Evolutionary conservation across 768 basidiomycete genomes (phyloP).

Genomic region (Crucibulum laeve): DNA sequence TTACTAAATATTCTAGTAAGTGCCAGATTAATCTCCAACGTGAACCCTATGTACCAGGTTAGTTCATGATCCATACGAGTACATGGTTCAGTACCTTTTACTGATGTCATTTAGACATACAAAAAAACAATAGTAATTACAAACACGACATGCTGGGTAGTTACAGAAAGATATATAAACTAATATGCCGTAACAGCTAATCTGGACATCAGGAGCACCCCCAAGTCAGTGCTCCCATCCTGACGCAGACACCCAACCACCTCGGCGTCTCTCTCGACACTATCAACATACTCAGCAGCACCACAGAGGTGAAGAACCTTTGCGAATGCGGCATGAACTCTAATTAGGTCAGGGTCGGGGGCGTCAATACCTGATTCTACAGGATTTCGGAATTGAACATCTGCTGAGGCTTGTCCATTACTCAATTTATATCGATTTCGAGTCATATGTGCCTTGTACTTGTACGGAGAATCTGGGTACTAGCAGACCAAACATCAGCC

Average conservation of each 20-base stretch:
- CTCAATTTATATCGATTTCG: not conserved
- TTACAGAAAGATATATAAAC: not conserved
- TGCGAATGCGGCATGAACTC: constrained; percentile 15
- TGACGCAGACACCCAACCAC: constrained; percentile 1
- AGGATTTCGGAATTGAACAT: constrained; percentile 11
- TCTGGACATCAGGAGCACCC: constrained; percentile 6
- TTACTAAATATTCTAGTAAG: no score
- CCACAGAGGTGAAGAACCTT: constrained; percentile 12
- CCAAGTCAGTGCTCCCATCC: constrained; percentile 9
- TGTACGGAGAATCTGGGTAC: constrained; percentile 11
- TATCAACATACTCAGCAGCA: constrained; percentile 11
- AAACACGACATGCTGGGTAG: no score
- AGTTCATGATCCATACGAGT: no score
- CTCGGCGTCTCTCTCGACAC: constrained; percentile 3
- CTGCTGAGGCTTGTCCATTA: constrained; percentile 1
- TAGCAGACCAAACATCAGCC: constrained; percentile 5
- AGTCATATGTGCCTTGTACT: constrained; percentile 10
- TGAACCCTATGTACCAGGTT: no score
- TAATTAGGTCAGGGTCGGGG: constrained; percentile 12
- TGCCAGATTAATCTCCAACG: no score
- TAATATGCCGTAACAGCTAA: not conserved
- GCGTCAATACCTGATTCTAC: constrained; percentile 5
- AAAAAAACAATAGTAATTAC: no score
- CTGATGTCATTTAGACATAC: no score
- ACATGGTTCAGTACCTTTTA: no score